These are phyloP conservation scores for Exophiala sp. DNA, from an alignment of 2,329 filamentous ascomycete genomes.

Conservation along the genomic window DNA sequence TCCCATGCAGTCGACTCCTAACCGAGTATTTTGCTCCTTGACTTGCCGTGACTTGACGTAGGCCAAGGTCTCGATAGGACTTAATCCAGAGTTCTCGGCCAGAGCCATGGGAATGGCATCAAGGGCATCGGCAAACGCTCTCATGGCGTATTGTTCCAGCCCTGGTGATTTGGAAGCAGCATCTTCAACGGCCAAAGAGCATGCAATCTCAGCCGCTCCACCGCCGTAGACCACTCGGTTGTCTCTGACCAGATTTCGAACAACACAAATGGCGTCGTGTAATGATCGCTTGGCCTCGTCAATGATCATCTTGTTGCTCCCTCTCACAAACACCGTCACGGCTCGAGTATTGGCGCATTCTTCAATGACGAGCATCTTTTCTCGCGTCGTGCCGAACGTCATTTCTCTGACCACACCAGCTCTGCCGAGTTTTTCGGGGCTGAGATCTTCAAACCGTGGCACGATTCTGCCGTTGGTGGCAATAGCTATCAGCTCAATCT, in stretches of 20 bases:
- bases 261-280: slow-evolving; percentile 94
- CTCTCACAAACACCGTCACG: slow-evolving; percentile 91
- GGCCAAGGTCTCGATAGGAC: slow-evolving; percentile 90
- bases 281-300: slow-evolving; percentile 97
- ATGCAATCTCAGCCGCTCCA: slow-evolving; percentile 93
- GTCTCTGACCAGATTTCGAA: slow-evolving; percentile 90
- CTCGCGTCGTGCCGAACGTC: slow-evolving; percentile 92
- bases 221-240: slow-evolving; percentile 97
- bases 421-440: slow-evolving; percentile 78
- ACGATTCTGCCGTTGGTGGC: slow-evolving; percentile 97
- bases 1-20: slow-evolving; percentile 98
- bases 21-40: slow-evolving; percentile 69
- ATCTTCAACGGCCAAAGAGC: slow-evolving; percentile 91
- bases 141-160: slow-evolving; percentile 99
- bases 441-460: slow-evolving; percentile 92
- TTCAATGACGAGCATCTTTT: slow-evolving; percentile 99
- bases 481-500: slow-evolving; percentile 97
- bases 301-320: slow-evolving; percentile 99
- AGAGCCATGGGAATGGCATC: slow-evolving; percentile 92
- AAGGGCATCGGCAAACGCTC: slow-evolving; percentile 90
- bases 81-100: slow-evolving; percentile 93
- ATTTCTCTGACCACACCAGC: slow-evolving; percentile 91
- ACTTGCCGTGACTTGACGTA: slow-evolving; percentile 95
- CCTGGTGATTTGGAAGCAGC: slow-evolving; percentile 90
- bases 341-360: slow-evolving; percentile 97